Evolutionary conservation across 2,329 filamentous ascomycete species (phyloP).

Genomic region (Ophiostoma australiae): DNA sequence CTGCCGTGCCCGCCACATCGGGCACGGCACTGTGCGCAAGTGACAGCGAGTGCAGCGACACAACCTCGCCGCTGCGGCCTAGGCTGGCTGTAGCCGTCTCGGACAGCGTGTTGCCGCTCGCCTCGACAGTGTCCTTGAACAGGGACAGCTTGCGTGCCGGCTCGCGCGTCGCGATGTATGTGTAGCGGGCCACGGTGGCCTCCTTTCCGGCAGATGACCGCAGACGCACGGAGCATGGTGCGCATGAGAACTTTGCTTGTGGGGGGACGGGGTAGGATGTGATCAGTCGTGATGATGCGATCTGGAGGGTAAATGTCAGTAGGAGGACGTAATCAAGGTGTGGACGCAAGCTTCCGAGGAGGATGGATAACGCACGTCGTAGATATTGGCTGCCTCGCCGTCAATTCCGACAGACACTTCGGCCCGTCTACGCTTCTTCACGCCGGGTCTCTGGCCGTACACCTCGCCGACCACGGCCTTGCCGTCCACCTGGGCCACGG

Average conservation of each 20-base stretch:
- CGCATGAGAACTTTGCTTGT: conserved; percentile 58
- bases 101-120: conserved; percentile 49
- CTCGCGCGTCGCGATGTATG: conserved; percentile 54
- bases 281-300: conserved; percentile 56
- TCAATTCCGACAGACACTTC: conserved; percentile 60
- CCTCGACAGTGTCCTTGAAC: conserved; percentile 53
- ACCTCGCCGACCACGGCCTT: conserved; percentile 57
- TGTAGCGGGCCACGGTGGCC: conserved; percentile 48
- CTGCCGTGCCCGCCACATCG: background rate
- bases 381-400: conserved; percentile 61
- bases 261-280: conserved; percentile 64
- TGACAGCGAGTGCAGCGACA: conserved; percentile 40
- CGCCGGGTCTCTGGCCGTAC: conserved; percentile 51
- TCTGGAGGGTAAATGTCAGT: conserved; percentile 38
- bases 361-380: conserved; percentile 48
- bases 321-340: background rate
- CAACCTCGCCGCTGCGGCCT: conserved; percentile 38
- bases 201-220: conserved; percentile 45
- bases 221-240: conserved; percentile 54
- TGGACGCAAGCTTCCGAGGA: no score
- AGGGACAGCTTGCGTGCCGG: conserved; percentile 50
- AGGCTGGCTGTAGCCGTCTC: conserved; percentile 42
- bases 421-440: conserved; percentile 58
- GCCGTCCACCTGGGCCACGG: conserved; percentile 49
- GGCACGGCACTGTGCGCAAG: background rate